These are phyloP conservation scores for Knufia fluminis DNA, from an alignment of 2,329 filamentous ascomycete genomes.

Conservation along the genomic window DNA sequence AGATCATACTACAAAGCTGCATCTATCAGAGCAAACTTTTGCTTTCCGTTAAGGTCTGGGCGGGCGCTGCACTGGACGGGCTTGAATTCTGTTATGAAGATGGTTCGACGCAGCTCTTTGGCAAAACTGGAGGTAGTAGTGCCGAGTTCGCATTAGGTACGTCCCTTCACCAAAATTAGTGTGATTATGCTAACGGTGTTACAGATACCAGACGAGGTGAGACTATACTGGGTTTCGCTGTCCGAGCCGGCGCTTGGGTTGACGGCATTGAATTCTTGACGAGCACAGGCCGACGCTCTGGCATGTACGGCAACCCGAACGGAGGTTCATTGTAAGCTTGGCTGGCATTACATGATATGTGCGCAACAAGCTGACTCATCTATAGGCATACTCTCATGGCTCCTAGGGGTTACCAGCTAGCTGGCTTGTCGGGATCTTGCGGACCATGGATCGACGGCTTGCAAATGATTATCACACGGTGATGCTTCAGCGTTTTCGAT, in stretches of 20 bases:
- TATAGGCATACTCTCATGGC: constrained; percentile 76
- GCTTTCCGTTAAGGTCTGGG: constrained; percentile 64
- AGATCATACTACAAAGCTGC: constrained; percentile 66
- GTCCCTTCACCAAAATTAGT: constrained; percentile 24
- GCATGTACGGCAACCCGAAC: constrained; percentile 68
- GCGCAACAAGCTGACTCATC: constrained; percentile 7
- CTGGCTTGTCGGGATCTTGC: constrained; percentile 75
- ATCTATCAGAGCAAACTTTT: constrained; percentile 62
- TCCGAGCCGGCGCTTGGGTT: constrained; percentile 72
- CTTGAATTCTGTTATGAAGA: constrained; percentile 93
- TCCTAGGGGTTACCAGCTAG: constrained; percentile 78
- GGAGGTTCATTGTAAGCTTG: constrained; percentile 71
- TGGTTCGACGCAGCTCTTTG: constrained; percentile 72
- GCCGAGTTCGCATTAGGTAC: constrained; percentile 69
- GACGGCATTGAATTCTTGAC: constrained; percentile 87
- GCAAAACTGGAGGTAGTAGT: constrained; percentile 62
- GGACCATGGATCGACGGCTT: constrained; percentile 78
- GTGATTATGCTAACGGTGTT: constrained; percentile 12
- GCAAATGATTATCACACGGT: constrained; percentile 60
- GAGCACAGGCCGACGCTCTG: constrained; percentile 75
- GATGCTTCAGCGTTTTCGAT: constrained; percentile 1
- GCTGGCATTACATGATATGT: background rate
- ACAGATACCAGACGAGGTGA: constrained; percentile 76
- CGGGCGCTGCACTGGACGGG: constrained; percentile 69
- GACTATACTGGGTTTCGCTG: constrained; percentile 74